Percentiles rank a stretch among this genome's conserved stretches.
phyloP scores from a whole-genome alignment of 306 rosid species.

The Citrullus amarus region DNA sequence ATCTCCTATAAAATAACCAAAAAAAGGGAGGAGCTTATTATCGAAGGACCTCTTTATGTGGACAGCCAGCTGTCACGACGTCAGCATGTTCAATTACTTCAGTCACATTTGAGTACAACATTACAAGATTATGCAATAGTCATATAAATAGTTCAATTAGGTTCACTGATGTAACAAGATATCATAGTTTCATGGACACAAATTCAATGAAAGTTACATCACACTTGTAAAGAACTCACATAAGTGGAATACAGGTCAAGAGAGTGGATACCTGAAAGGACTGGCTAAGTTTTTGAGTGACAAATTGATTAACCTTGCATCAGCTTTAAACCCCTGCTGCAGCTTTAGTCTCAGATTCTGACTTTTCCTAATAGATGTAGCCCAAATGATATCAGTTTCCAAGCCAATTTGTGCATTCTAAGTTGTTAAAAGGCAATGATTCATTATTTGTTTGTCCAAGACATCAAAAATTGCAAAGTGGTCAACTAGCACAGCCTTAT shows the following conservation, averaged over 20 bases:
- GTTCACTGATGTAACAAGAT: neutral
- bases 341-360: slow-evolving; percentile 47
- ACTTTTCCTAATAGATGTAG: slow-evolving; percentile 41
- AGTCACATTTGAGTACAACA: neutral
- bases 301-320: neutral
- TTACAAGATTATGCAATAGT: neutral
- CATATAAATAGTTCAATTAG: neutral
- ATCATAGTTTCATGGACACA: neutral
- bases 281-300: neutral
- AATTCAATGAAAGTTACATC: neutral
- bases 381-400: neutral
- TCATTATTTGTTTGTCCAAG: neutral
- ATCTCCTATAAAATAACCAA: neutral
- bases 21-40: neutral
- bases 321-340: slow-evolving; percentile 37
- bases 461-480: neutral
- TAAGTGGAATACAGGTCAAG: neutral
- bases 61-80: neutral
- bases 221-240: neutral
- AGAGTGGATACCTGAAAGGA: neutral
- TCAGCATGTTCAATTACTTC: neutral
- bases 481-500: neutral
- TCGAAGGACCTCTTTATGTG: neutral
- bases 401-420: neutral
- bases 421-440: neutral